Evolutionary conservation across 2,329 filamentous ascomycete genomes (phyloP).

Genomic region (Ascosphaera acerosa): DNA sequence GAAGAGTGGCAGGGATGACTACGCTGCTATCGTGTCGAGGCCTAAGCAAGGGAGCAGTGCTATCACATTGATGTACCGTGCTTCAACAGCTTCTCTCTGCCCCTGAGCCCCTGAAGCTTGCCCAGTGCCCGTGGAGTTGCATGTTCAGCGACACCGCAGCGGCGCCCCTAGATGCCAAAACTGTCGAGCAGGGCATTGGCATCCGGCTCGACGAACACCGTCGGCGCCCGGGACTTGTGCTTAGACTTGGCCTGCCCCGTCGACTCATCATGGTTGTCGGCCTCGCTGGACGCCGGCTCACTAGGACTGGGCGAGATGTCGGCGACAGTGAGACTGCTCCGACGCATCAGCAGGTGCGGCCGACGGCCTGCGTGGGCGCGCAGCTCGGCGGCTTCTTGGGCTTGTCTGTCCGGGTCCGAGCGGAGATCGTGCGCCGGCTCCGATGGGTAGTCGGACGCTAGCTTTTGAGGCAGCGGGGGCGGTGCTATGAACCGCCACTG

Average conservation of each 20-base stretch:
- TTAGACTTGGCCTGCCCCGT: constrained; percentile 8
- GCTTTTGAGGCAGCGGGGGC: constrained; percentile 7
- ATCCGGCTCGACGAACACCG: constrained; percentile 81
- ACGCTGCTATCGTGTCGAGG: too few species aligned
- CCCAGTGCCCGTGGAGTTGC: too few species aligned
- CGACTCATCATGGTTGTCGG: constrained; percentile 16
- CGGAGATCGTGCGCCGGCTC: constrained; percentile 6
- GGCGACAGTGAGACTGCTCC: constrained; percentile 56
- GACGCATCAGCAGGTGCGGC: constrained; percentile 39
- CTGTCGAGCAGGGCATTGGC: constrained; percentile 66
- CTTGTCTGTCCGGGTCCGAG: constrained; percentile 7
- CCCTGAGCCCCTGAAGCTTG: too few species aligned
- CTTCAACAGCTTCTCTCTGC: too few species aligned
- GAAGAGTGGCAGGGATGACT: too few species aligned
- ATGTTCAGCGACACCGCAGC: background rate
- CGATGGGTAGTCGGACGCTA: too few species aligned
- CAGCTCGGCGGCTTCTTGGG: constrained; percentile 23
- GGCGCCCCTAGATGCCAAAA: constrained; percentile 49
- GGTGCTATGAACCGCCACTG: constrained; percentile 25
- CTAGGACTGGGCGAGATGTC: constrained; percentile 29
- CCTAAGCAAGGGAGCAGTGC: too few species aligned
- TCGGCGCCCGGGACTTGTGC: constrained; percentile 30
- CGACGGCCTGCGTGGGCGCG: too few species aligned
- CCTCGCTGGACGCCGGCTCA: constrained; percentile 15
- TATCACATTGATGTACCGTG: too few species aligned